These are phyloP conservation scores for Fusarium goolgardi DNA, from an alignment of 2,329 filamentous ascomycete species.

Conservation along the genomic window DNA sequence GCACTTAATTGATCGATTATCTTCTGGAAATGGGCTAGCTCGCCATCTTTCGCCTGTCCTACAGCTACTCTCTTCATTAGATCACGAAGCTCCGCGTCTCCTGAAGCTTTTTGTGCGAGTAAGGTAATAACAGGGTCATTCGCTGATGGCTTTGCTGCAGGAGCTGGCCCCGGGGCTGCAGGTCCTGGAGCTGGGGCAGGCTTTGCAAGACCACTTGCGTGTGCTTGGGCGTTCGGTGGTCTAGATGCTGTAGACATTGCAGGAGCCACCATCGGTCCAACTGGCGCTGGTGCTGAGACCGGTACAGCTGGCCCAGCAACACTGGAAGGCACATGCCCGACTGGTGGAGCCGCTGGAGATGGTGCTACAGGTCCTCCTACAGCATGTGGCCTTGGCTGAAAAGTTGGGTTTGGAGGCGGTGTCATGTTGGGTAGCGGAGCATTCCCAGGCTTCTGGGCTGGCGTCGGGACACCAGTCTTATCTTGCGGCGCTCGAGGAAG, in stretches of 20 bases:
- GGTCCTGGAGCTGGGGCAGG: constrained; percentile 15
- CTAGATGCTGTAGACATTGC: constrained; percentile 45
- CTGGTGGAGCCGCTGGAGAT: constrained; percentile 38
- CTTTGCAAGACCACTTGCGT: constrained; percentile 33
- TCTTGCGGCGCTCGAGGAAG: constrained; percentile 33
- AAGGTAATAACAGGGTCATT: constrained; percentile 83
- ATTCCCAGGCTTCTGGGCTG: constrained; percentile 32
- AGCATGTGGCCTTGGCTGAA: constrained; percentile 32
- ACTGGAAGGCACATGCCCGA: constrained; percentile 41
- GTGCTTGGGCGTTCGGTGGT: constrained; percentile 33
- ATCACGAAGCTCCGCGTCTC: constrained; percentile 77
- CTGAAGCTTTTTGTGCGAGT: constrained; percentile 79
- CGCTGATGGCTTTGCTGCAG: constrained; percentile 45
- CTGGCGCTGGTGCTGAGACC: constrained; percentile 42
- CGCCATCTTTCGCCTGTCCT: constrained; percentile 75
- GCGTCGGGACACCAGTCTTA: constrained; percentile 15
- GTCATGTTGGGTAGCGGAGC: constrained; percentile 30
- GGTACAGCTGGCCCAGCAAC: constrained; percentile 35
- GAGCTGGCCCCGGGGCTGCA: constrained; percentile 16
- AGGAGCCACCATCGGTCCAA: constrained; percentile 36
- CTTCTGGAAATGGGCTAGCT: constrained; percentile 79
- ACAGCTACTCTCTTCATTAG: constrained; percentile 87
- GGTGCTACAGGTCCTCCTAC: constrained; percentile 34
- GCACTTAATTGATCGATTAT: constrained; percentile 83
- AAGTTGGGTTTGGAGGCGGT: constrained; percentile 37